These are phyloP conservation scores for Rhodotorula sp. DNA, from an alignment of 1,284 basidiomycete species.

Conservation along the genomic window DNA sequence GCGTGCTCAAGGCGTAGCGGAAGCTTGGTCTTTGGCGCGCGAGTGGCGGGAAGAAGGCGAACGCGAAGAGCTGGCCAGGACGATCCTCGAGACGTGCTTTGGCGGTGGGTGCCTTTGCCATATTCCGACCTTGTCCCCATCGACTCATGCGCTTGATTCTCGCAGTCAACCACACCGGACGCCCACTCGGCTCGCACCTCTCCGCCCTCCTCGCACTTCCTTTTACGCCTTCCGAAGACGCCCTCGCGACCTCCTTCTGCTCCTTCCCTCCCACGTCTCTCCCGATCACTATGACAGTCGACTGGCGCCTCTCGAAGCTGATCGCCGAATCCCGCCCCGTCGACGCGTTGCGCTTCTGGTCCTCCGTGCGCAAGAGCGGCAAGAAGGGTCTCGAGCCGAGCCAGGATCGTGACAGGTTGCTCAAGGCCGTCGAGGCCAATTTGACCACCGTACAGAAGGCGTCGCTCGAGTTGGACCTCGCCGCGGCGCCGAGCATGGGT, in stretches of 20 bases:
- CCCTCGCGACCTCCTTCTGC: constrained; percentile 27
- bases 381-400: neutral
- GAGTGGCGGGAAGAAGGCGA: constrained; percentile 25
- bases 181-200: constrained; percentile 30
- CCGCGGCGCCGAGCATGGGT: neutral
- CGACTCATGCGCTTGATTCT: neutral
- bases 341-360: constrained; percentile 34
- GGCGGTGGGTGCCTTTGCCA: constrained; percentile 38
- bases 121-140: neutral
- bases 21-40: constrained; percentile 37
- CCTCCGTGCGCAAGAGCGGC: constrained; percentile 3
- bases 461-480: constrained; percentile 22
- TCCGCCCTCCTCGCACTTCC: constrained; percentile 28
- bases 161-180: constrained; percentile 25
- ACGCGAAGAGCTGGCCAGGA: constrained; percentile 9
- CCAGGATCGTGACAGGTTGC: constrained; percentile 28
- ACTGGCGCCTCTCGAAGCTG: constrained; percentile 39
- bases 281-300: constrained; percentile 15
- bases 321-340: constrained; percentile 30
- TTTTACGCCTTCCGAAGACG: constrained; percentile 26
- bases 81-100: constrained; percentile 33
- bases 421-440: constrained; percentile 33
- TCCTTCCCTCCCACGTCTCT: neutral
- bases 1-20: constrained; percentile 20
- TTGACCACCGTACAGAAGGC: constrained; percentile 28